These are phyloP conservation scores for Prototheca wickerhamii DNA, from an alignment of 163 green algal genomes.

Conservation along the genomic window DNA sequence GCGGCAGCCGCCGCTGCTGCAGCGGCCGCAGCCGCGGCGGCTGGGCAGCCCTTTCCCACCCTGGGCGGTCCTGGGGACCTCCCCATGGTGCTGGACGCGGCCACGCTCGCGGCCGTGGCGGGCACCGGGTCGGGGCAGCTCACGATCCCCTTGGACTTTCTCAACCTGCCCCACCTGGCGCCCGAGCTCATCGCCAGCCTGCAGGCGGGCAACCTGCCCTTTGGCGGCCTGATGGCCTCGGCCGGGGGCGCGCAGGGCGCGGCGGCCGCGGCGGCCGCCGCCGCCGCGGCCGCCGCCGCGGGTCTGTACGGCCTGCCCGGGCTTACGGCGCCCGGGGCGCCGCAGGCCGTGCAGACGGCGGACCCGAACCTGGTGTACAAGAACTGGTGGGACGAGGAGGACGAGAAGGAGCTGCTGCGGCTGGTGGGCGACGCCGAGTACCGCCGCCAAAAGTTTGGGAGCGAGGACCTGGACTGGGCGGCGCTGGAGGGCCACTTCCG, in stretches of 20 bases:
- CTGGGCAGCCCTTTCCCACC: background rate
- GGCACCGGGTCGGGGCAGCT: background rate
- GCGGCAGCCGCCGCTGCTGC: background rate
- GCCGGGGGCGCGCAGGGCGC: background rate
- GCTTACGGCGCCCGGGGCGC: background rate
- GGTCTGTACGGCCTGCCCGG: background rate
- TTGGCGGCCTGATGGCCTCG: background rate
- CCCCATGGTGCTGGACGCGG: background rate
- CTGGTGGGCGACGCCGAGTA: slow-evolving; percentile 19
- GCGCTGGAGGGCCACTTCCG: slow-evolving; percentile 22
- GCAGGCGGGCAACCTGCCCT: background rate
- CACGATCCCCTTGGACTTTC: background rate
- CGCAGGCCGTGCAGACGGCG: background rate
- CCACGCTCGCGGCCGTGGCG: background rate
- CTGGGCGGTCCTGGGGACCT: background rate
- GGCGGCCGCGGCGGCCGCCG: background rate
- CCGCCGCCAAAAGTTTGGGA: slow-evolving; percentile 16
- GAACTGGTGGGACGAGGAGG: slow-evolving; percentile 28
- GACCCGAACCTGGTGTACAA: slow-evolving; percentile 9
- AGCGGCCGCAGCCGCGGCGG: too few species aligned
- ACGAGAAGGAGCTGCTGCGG: slow-evolving; percentile 28
- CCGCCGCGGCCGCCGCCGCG: too few species aligned
- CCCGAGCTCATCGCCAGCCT: background rate
- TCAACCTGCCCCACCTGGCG: background rate
- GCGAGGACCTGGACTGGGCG: slow-evolving; percentile 24